Base-by-base conservation (phyloP, 768 basidiomycete genomes). In the Pilatotrama ljubarskyi region DNA sequence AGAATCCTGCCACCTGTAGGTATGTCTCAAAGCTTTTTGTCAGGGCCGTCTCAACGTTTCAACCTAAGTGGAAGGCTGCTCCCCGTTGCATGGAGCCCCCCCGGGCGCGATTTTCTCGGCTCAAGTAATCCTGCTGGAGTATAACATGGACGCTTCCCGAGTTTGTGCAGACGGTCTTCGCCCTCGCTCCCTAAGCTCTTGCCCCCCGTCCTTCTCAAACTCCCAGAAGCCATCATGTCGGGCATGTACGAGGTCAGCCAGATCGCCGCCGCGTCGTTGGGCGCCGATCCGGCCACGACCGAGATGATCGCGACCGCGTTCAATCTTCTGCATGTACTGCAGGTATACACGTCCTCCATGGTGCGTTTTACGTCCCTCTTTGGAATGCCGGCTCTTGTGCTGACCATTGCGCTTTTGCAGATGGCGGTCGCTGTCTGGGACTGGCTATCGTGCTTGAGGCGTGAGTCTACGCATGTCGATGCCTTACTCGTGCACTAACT, bases 171-270 rank as follows among this genome's bases (percentile, higher is more conserved):
- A n/a, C 40, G 41, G n/a, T 47, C 54, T 35, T 38, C 36, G 37
- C 15, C 36, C 38, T 18, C 38, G 15, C 8, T 25, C 29, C 17
- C 24, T 29, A 32, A 7, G 5, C 24, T 17, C 32, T 44, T 32
- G 26, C 13, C 20, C 17, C 20, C 41, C 29, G 3, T 25, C 44
- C 10, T n/a, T 18, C 4, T 38, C 37, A 26, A 1, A 49, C 25
- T n/a, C 18, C 24, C 38, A 3, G 5, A 15, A 29, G 43, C 13
- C 43, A 32, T 25, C 18, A 57, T 57, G 55, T 57, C 55, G 55
- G 55, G 55, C 47, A 49, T 57, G 55, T 40, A 57, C 18, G 55
- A 57, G 47, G 55, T 57, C n/a, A 57, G 49, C 55, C 29, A 57
- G 38, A 57, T 57, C 40, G 55, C 55, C 26, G 55, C 55, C 5